Conservation (phyloP, 192 early-diverging fungal genomes). For the Backusella sp. region DNA sequence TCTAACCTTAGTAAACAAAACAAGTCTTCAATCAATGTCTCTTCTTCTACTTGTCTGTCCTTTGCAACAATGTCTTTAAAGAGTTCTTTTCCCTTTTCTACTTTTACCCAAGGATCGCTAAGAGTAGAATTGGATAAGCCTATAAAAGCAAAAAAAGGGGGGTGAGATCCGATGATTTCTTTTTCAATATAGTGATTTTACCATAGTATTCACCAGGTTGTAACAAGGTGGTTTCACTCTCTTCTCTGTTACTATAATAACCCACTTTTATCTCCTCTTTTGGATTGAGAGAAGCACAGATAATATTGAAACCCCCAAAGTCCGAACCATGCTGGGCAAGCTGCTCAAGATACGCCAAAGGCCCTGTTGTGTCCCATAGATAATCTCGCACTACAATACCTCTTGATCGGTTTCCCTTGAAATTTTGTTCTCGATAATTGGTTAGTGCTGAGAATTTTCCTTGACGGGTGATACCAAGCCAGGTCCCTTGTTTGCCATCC, state of each 20-base stretch:
- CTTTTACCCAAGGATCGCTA: slow-evolving; percentile 42
- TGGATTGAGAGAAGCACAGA: slow-evolving; percentile 34
- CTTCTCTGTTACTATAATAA: slow-evolving; percentile 40
- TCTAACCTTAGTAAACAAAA: slow-evolving; percentile 39
- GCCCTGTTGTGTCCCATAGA: background rate
- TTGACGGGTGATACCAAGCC: slow-evolving; percentile 46
- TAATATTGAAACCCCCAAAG: slow-evolving; percentile 46
- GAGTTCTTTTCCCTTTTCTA: slow-evolving; percentile 31
- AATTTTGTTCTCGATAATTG: slow-evolving; percentile 41
- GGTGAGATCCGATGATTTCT: no score
- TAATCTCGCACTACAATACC: slow-evolving; percentile 42
- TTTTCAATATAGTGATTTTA: background rate
- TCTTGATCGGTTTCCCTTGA: slow-evolving; percentile 37
- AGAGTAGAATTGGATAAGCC: slow-evolving; percentile 48
- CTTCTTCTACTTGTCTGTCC: slow-evolving; percentile 11
- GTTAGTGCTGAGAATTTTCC: slow-evolving; percentile 49
- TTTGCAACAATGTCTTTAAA: slow-evolving; percentile 29
- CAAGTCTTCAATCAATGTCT: slow-evolving; percentile 29
- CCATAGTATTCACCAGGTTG: slow-evolving; percentile 28
- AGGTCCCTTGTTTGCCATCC: slow-evolving; percentile 34
- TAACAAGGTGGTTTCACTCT: slow-evolving; percentile 19
- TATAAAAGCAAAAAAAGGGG: background rate
- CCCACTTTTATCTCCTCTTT: slow-evolving; percentile 18
- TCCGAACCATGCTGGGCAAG: slow-evolving; percentile 23
- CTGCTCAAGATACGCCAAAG: slow-evolving; percentile 23